Base-by-base conservation (phyloP, 2,329 filamentous ascomycete genomes). In the Clarireedia monteithiana region DNA sequence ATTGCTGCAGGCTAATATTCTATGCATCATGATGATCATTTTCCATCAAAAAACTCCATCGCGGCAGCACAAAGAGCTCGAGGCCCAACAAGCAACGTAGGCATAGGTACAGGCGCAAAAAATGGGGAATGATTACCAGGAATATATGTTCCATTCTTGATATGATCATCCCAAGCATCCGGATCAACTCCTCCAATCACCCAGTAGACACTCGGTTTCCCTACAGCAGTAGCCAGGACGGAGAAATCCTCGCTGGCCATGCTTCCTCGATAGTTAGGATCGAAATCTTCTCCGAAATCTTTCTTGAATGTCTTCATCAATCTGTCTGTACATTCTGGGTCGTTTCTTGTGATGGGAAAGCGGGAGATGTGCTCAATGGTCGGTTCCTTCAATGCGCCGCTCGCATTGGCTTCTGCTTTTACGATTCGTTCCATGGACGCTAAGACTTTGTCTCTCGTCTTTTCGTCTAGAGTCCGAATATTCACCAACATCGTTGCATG, bases 61-160 rank as follows among this genome's bases (percentile, higher is more conserved):
- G 78, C 78, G 23, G 72, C 76, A 30, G 77, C 66, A 50, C 74
- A 74, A 63, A 81, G 68, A 1, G 77, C 78, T 68, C 81, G 76
- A 2, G 77, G 69, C 0, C 77, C 82, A 4, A 70, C 71, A 58
- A 59, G 74, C 70, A 86, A 66, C 0, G 82, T 85, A 6, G 81
- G 81, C 65, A 79, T 75, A 24, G 85, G 74, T 0, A 75, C 76
- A 5, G 82, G 82, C 34, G 78, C 77, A 69, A 85, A 86, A 53
- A 75, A 73, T 0, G 79, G 75, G 57, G 75, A 79, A 64, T 86
- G 83, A 60, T 85, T 85, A 0, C 76, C 75, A 0, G 83, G 78
- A 34, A 34, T 34, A 12, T 34, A 34, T 12, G 30, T 34, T 9
- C 30, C 30, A 34, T 34, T 34, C 30, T 34, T 34, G 12, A 34